Percentiles rank a stretch among this genome's conserved stretches.
Evolutionary conservation across 2,329 filamentous ascomycete genomes (phyloP).

Genomic region (Polychaeton citri): DNA sequence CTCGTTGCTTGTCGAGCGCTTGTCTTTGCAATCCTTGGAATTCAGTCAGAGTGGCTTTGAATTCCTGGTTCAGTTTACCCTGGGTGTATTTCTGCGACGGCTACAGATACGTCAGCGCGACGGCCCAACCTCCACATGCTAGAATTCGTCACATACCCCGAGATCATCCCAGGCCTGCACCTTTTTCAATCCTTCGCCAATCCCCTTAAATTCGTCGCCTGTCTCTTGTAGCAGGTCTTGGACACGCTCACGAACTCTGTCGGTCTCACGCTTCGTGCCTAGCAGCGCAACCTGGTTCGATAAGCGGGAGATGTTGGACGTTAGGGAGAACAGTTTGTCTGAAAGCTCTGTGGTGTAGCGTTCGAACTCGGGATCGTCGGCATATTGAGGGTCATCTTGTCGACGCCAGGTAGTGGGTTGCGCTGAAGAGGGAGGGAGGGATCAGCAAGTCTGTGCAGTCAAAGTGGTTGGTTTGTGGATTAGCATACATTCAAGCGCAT

Average conservation of each 20-base stretch:
- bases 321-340: slow-evolving; percentile 78
- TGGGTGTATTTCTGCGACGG: slow-evolving; percentile 94
- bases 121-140: no score
- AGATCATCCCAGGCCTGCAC: slow-evolving; percentile 56
- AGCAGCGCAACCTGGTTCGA: slow-evolving; percentile 73
- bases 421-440: slow-evolving; percentile 21
- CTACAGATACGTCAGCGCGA: no score
- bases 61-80: slow-evolving; percentile 86
- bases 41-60: slow-evolving; percentile 74
- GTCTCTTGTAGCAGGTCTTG: slow-evolving; percentile 80
- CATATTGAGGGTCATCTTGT: slow-evolving; percentile 60
- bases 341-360: slow-evolving; percentile 69
- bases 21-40: slow-evolving; percentile 86
- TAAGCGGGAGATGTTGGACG: slow-evolving; percentile 74
- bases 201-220: slow-evolving; percentile 72
- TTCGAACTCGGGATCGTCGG: slow-evolving; percentile 87
- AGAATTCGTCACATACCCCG: slow-evolving; percentile 52
- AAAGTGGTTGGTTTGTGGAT: background rate
- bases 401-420: slow-evolving; percentile 56
- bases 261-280: slow-evolving; percentile 82
- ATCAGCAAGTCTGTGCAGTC: background rate
- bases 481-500: slow-evolving; percentile 10
- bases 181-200: slow-evolving; percentile 88
- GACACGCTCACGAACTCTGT: slow-evolving; percentile 79
- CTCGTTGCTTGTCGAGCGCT: slow-evolving; percentile 84